Conservation (phyloP, 106 monocot genomes). For the Dendrobium catenatum region DNA sequence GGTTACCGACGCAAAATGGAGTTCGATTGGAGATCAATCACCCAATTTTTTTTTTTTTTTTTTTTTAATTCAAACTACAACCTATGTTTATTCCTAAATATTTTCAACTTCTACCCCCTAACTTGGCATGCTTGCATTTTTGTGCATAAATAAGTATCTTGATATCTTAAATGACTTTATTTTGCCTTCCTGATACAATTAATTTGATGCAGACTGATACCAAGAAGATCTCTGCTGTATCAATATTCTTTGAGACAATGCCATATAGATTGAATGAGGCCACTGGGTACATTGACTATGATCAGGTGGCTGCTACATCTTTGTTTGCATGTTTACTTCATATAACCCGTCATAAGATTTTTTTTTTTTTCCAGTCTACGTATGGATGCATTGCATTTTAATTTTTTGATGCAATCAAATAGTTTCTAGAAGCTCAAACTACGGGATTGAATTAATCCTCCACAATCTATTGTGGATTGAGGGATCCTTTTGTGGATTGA, state of each 20-base stretch:
- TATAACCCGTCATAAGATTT: too few species aligned
- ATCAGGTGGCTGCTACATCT: constrained; percentile 69
- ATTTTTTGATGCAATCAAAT: too few species aligned
- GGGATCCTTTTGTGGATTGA: too few species aligned
- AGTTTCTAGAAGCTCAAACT: too few species aligned
- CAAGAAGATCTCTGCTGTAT: constrained; percentile 98
- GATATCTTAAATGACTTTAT: neutral
- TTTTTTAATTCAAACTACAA: neutral
- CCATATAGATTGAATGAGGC: constrained; percentile 92
- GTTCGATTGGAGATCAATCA: too few species aligned
- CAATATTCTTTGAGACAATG: constrained; percentile 99
- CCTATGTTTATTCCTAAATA: neutral
- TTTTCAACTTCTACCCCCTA: neutral
- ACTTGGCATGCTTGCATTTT: neutral
- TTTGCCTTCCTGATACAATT: neutral
- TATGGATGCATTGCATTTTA: too few species aligned
- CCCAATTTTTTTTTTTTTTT: too few species aligned
- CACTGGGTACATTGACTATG: constrained; percentile 97
- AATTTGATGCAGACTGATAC: constrained; percentile 75
- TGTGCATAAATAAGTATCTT: neutral
- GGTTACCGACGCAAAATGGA: too few species aligned
- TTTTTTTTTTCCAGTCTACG: too few species aligned
- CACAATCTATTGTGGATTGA: too few species aligned
- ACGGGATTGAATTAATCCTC: too few species aligned
- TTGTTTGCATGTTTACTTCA: too few species aligned